phyloP scores from a whole-genome alignment of 306 rosid species.

The Astragalus glycyphyllos region DNA sequence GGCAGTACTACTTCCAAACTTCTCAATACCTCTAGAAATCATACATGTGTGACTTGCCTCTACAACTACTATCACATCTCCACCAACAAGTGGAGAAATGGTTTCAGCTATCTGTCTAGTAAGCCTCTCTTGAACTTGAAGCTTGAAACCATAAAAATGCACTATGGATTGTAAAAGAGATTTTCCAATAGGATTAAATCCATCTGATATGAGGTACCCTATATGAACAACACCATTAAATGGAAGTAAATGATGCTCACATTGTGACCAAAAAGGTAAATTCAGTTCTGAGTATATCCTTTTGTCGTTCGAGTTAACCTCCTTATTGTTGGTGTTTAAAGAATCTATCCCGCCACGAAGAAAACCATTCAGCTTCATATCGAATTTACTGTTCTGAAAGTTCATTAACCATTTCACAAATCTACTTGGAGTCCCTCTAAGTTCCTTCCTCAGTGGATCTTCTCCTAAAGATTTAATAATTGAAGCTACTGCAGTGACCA shows the following conservation, averaged over 20 bases:
- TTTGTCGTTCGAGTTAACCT: conserved; percentile 45
- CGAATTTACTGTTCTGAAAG: conserved; percentile 66
- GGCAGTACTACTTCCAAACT: conserved; percentile 89
- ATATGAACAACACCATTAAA: conserved; percentile 91
- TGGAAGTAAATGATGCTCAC: conserved; percentile 97
- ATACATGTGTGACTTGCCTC: conserved; percentile 97
- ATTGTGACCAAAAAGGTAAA: conserved; percentile 87
- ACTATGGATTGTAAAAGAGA: conserved; percentile 77
- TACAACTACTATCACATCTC: conserved; percentile 85
- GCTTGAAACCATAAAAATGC: conserved; percentile 90
- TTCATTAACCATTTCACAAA: conserved; percentile 85
- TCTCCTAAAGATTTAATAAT: conserved; percentile 87
- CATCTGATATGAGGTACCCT: conserved; percentile 62
- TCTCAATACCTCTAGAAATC: conserved; percentile 95
- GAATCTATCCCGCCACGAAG: conserved; percentile 50
- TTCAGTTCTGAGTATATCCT: conserved; percentile 61
- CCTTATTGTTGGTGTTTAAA: conserved; percentile 37
- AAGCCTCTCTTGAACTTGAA: conserved; percentile 96
- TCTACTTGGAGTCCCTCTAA: conserved; percentile 76
- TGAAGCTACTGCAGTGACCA: conserved; percentile 73
- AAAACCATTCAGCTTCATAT: conserved; percentile 71
- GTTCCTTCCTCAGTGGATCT: conserved; percentile 87
- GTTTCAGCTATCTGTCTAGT: conserved; percentile 96
- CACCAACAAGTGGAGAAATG: conserved; percentile 71
- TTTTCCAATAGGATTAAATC: conserved; percentile 61